Evolutionary conservation across 352 stramenopile species (phyloP), one percentile per base, ranked within the genome.

Genomic region (Pythium pyrilobum): DNA sequence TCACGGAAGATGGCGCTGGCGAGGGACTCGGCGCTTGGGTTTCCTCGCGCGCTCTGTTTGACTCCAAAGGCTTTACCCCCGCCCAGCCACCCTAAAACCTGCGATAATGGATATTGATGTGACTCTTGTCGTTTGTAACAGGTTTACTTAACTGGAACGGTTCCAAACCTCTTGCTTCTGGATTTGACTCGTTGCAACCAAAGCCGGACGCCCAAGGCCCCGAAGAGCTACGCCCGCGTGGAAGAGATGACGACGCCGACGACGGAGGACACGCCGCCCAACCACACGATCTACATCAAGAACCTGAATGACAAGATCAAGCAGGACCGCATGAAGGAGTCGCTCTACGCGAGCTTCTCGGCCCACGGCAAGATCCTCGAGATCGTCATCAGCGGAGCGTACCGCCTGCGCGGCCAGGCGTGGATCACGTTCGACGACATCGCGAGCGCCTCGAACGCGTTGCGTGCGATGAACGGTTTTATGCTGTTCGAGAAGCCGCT

Each of bases 221-320:
- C 27, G 1, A 21, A 8, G n/a, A 24, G 11, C 37, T 34, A 25
- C 18, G 18, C n/a, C n/a, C n/a, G n/a, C n/a, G n/a, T n/a, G n/a
- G n/a, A n/a, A n/a, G n/a, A 43, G 43, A 44, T 29, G 21, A 52
- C 44, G 29, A 33, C 52, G 21, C 15, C 40, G 25, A 48, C 52
- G 49, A 82, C 69, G 12, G 77, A 72, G 58, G 83, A 90, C 54
- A 67, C 74, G 56, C 79, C 75, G 62, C 87, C 89, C 10, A 96
- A 93, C 69, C 75, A 97, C 61, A 97, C 89, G 49, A 69, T 97
- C n/a, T 97, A 97, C 67, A 56, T 97, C 39, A 93, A 95, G 67
- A 97, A 97, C 71, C 74, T 97, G 38, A 96, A 97, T 46, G 90
- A 97, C 64, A 97, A 97, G 72, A 96, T 97, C 74, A 97, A 97